These are phyloP conservation scores for Tetracladium setigerum DNA, from an alignment of 495 filamentous ascomycete genomes.

Conservation along the genomic window DNA sequence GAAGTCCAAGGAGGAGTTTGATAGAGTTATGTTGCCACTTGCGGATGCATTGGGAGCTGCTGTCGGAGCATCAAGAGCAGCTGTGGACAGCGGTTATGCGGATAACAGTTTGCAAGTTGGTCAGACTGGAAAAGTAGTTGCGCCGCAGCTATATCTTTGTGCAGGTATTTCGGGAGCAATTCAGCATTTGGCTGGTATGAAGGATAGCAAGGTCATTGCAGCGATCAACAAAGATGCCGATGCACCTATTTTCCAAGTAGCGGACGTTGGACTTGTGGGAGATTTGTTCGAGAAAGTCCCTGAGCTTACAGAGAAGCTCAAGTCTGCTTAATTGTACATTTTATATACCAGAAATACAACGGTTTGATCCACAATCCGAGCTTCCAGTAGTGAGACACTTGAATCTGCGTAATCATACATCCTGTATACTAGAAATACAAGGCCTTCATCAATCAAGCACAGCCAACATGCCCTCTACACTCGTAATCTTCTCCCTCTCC, in stretches of 20 bases:
- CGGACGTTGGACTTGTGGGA: conserved; percentile 89
- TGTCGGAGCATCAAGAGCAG: conserved; percentile 88
- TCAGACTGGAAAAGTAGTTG: conserved; percentile 97
- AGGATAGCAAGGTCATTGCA: conserved; percentile 99
- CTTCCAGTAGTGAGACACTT: conserved; percentile 68
- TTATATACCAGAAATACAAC: neutral
- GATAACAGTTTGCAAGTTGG: conserved; percentile 98
- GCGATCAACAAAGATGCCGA: conserved; percentile 97
- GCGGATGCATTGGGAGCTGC: conserved; percentile 89
- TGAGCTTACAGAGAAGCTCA: conserved; percentile 92
- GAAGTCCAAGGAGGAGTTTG: conserved; percentile 96
- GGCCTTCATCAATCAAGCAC: conserved; percentile 33
- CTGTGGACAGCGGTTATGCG: conserved; percentile 96
- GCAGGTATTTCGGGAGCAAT: conserved; percentile 96
- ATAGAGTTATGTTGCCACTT: conserved; percentile 81
- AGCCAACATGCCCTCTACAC: conserved; percentile 70
- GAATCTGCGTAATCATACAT: neutral
- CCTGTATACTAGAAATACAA: conserved; percentile 4
- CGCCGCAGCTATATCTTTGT: conserved; percentile 89
- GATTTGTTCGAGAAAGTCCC: conserved; percentile 95
- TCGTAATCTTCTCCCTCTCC: conserved; percentile 75
- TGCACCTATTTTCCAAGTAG: conserved; percentile 96
- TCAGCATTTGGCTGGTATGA: conserved; percentile 98
- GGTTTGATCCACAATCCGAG: too few relatives aligned
- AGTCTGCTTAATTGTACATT: conserved; percentile 40